These are phyloP conservation scores for Fistulifera solaris DNA, from an alignment of 108 stramenopile genomes.

Conservation along the genomic window DNA sequence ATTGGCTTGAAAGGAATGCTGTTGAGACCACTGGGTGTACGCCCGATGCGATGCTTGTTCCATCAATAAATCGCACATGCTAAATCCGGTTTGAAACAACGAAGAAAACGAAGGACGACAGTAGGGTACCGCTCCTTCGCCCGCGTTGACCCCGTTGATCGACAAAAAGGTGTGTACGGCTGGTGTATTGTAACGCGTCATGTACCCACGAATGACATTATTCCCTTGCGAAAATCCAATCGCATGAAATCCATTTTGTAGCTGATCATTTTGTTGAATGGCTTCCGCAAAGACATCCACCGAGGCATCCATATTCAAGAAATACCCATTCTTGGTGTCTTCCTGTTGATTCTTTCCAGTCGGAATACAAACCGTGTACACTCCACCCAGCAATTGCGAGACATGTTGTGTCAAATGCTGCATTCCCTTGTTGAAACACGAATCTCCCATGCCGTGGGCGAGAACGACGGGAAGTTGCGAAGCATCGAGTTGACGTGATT, in stretches of 20 bases:
- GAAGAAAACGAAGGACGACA: conserved; percentile 28
- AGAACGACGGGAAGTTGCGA: conserved; percentile 37
- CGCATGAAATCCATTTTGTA: conserved; percentile 59
- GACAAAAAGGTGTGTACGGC: conserved; percentile 59
- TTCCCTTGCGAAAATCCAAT: conserved; percentile 75
- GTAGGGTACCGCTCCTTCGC: conserved; percentile 56
- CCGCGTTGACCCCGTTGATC: conserved; percentile 65
- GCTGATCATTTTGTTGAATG: conserved; percentile 35
- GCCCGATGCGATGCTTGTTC: conserved; percentile 49
- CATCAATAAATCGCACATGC: conserved; percentile 48
- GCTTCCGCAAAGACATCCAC: conserved; percentile 55
- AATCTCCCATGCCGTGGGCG: conserved; percentile 68
- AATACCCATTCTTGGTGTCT: conserved; percentile 70
- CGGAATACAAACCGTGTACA: conserved; percentile 52
- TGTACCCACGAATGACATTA: conserved; percentile 67
- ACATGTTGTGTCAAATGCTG: conserved; percentile 31
- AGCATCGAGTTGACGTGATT: neutral
- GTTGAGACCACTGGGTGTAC: conserved; percentile 50
- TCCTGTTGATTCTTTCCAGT: conserved; percentile 41
- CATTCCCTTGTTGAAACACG: conserved; percentile 73
- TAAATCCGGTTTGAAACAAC: neutral
- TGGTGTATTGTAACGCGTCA: conserved; percentile 61
- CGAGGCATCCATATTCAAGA: conserved; percentile 56
- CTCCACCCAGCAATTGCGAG: conserved; percentile 23
- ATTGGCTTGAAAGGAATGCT: conserved; percentile 59